Percentiles rank a stretch among this genome's conserved stretches.
phyloP scores from a whole-genome alignment of 176 grass and related monocot species.

The Eleusine coracana region DNA sequence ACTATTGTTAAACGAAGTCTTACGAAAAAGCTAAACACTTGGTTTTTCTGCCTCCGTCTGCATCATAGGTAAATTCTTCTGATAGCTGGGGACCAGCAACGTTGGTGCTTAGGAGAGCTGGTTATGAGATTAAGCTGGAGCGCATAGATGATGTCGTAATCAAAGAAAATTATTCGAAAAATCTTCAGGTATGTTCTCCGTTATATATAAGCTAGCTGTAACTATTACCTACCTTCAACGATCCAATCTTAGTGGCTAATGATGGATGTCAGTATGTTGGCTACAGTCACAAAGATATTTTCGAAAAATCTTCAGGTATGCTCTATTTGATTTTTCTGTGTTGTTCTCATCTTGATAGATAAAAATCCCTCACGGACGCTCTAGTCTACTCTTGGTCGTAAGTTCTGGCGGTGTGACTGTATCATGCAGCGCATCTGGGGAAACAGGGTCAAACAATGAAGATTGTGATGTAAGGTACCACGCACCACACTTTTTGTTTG shows the following conservation, averaged over 20 bases:
- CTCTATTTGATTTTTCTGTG: constrained; percentile 17
- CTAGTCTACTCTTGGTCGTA: constrained; percentile 67
- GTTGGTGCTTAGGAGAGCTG: constrained; percentile 49
- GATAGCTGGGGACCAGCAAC: constrained; percentile 47
- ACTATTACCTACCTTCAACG: too few relatives aligned
- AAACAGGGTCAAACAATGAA: constrained; percentile 27
- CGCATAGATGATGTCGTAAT: constrained; percentile 39
- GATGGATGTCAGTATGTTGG: not conserved
- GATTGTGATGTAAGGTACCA: constrained; percentile 62
- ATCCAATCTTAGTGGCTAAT: too few relatives aligned
- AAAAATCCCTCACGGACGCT: constrained; percentile 65
- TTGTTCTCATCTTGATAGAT: constrained; percentile 50
- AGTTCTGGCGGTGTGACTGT: constrained; percentile 47
- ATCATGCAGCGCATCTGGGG: constrained; percentile 57
- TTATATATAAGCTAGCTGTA: not conserved
- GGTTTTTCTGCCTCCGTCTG: not conserved
- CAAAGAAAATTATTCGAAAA: constrained; percentile 75
- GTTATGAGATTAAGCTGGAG: constrained; percentile 59
- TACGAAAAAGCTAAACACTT: not conserved
- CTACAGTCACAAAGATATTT: not conserved
- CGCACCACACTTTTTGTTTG: not conserved
- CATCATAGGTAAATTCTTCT: constrained; percentile 38
- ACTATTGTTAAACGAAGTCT: too few relatives aligned
- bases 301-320: too few relatives aligned
- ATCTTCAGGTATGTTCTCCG: constrained; percentile 50